Evolutionary conservation across 306 rosid species (phyloP).

Genomic region (Benincasa hispida): DNA sequence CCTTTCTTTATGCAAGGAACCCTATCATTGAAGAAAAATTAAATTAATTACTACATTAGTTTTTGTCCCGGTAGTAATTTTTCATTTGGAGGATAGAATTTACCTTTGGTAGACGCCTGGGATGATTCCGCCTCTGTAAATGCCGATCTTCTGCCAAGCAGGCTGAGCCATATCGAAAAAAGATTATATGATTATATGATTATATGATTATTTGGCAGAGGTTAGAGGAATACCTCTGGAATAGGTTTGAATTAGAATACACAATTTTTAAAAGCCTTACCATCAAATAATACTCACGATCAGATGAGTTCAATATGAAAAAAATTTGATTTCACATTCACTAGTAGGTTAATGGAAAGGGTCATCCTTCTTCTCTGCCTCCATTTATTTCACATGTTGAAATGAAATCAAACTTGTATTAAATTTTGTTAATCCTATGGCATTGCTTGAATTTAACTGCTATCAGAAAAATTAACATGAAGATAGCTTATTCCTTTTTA

Average conservation of each 20-base stretch:
- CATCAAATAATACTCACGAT: background rate
- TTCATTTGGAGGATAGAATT: too few relatives aligned
- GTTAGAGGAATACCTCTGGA: too few relatives aligned
- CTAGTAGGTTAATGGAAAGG: background rate
- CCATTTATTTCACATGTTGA: background rate
- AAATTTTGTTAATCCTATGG: too few relatives aligned
- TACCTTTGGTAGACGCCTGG: conserved; percentile 76
- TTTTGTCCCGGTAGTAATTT: too few relatives aligned
- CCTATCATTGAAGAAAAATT: too few relatives aligned
- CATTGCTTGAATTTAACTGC: too few relatives aligned
- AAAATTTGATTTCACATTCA: background rate
- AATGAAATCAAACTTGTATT: background rate
- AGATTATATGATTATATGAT: too few relatives aligned
- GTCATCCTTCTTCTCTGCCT: background rate
- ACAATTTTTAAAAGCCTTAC: background rate
- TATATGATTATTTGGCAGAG: too few relatives aligned
- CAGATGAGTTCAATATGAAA: background rate
- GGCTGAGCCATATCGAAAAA: conserved; percentile 96
- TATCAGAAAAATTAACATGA: too few relatives aligned
- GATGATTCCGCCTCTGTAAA: conserved; percentile 73
- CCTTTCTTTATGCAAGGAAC: conserved; percentile 14
- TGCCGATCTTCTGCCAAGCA: conserved; percentile 86
- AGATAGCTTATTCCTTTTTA: too few relatives aligned
- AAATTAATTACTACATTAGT: too few relatives aligned
- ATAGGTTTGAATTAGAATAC: background rate